Conservation (phyloP, 202 grass and related monocot species). For the Brachypodium distachyon region DNA sequence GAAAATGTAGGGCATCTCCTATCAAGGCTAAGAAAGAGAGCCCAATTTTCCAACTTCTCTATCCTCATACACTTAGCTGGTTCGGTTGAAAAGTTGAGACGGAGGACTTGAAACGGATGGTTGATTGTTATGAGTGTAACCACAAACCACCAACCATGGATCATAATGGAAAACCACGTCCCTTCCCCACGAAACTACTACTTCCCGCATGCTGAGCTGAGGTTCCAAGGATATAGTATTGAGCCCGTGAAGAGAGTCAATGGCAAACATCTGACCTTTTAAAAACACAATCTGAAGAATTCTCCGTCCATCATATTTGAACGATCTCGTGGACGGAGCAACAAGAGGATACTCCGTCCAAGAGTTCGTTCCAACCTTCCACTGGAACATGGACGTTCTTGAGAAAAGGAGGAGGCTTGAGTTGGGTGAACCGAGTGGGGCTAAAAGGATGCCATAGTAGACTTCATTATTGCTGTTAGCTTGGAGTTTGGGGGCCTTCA, state of each 20-base stretch:
- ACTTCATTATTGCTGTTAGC: not conserved
- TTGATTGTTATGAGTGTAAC: too few relatives aligned
- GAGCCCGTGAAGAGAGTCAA: constrained; percentile 15
- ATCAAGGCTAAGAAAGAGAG: constrained; percentile 20
- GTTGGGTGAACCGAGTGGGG: constrained; percentile 14
- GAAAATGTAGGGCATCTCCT: constrained; percentile 7
- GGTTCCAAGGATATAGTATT: constrained; percentile 10
- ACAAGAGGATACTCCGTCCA: constrained; percentile 17
- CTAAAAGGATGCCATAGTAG: constrained; percentile 19
- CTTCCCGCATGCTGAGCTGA: constrained; percentile 11
- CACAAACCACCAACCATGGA: constrained; percentile 31
- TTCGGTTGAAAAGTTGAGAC: not conserved
- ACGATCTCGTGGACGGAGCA: too few relatives aligned
- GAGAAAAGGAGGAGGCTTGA: constrained; percentile 17
- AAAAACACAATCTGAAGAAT: constrained; percentile 26
- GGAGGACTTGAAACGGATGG: constrained; percentile 14
- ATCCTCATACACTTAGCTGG: constrained; percentile 22
- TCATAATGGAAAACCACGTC: not conserved
- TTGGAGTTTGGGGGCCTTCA: constrained; percentile 19
- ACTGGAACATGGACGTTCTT: constrained; percentile 6
- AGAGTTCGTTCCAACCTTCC: constrained; percentile 18
- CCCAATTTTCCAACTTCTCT: constrained; percentile 23
- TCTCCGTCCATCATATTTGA: not conserved
- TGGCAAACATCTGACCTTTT: constrained; percentile 39
- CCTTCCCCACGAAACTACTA: constrained; percentile 4